phyloP scores from a whole-genome alignment of 1,284 basidiomycete species.

The Cutaneotrichosporon arboriforme region DNA sequence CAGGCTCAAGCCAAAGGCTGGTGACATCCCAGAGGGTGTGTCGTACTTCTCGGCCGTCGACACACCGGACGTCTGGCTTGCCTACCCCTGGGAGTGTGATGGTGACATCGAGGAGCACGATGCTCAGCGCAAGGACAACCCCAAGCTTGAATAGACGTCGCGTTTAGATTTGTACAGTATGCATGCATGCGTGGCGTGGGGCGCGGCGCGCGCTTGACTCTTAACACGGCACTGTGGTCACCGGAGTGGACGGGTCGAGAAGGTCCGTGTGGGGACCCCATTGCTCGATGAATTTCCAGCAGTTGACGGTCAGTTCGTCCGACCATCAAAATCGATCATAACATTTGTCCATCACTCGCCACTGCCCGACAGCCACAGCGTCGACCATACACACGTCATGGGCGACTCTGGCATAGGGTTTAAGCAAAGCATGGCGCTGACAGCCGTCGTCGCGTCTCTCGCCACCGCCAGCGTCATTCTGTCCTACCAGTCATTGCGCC shows the following conservation, averaged over 20 bases:
- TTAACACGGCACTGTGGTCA: no score
- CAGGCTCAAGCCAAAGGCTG: conserved; percentile 70
- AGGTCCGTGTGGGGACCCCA: no score
- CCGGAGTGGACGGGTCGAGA: no score
- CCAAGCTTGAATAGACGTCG: conserved; percentile 1
- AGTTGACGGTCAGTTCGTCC: no score
- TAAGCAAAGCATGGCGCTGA: conserved; percentile 38
- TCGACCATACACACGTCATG: not conserved
- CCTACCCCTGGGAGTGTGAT: conserved; percentile 49
- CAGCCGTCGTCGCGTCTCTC: conserved; percentile 36
- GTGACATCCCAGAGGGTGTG: conserved; percentile 56
- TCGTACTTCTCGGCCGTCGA: conserved; percentile 48
- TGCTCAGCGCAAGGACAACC: conserved; percentile 31
- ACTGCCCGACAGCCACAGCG: no score
- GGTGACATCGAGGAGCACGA: conserved; percentile 45
- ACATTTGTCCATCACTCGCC: no score
- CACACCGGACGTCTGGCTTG: conserved; percentile 48
- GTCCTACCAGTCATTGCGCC: conserved; percentile 43
- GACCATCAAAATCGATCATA: no score
- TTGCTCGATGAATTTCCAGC: no score
- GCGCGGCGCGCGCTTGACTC: no score
- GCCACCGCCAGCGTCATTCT: conserved; percentile 43
- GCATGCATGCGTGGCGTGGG: no score
- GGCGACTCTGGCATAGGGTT: not conserved
- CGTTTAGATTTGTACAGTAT: no score